Conservation (phyloP, 257 asterid genomes). For the Fraxinus americana region DNA sequence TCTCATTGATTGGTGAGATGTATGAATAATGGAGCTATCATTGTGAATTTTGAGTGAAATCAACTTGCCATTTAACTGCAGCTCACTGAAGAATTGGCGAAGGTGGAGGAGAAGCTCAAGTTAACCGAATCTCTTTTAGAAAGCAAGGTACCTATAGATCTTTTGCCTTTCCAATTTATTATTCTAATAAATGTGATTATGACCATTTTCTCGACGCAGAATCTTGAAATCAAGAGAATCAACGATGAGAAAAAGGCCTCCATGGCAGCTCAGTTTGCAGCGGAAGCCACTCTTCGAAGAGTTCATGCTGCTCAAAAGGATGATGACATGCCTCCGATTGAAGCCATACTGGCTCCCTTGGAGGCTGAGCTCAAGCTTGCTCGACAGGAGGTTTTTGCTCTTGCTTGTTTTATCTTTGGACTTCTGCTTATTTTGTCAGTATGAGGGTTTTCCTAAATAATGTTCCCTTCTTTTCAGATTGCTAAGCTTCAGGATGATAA, state of each 20-base stretch:
- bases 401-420: constrained; percentile 13
- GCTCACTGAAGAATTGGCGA: constrained; percentile 87
- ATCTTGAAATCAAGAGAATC: constrained; percentile 94
- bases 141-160: constrained; percentile 67
- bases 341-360: constrained; percentile 94
- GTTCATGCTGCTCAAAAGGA: constrained; percentile 98
- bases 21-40: constrained; percentile 7
- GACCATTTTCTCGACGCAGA: constrained; percentile 42
- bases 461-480: constrained; percentile 51
- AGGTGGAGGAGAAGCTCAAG: constrained; percentile 89
- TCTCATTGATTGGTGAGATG: background rate
- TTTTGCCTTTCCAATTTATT: constrained; percentile 19
- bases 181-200: constrained; percentile 11
- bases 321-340: constrained; percentile 99
- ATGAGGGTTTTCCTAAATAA: constrained; percentile 19
- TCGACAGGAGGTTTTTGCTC: constrained; percentile 77
- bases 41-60: constrained; percentile 22
- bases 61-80: constrained; percentile 33
- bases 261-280: constrained; percentile 98
- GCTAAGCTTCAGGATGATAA: constrained; percentile 97
- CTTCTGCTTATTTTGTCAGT: constrained; percentile 20
- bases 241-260: constrained; percentile 97
- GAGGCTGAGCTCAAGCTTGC: constrained; percentile 99
- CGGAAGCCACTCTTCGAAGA: constrained; percentile 97
- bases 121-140: constrained; percentile 80